Evolutionary conservation across 495 filamentous ascomycete genomes (phyloP).

Genomic region (Recurvomyces mirabilis): DNA sequence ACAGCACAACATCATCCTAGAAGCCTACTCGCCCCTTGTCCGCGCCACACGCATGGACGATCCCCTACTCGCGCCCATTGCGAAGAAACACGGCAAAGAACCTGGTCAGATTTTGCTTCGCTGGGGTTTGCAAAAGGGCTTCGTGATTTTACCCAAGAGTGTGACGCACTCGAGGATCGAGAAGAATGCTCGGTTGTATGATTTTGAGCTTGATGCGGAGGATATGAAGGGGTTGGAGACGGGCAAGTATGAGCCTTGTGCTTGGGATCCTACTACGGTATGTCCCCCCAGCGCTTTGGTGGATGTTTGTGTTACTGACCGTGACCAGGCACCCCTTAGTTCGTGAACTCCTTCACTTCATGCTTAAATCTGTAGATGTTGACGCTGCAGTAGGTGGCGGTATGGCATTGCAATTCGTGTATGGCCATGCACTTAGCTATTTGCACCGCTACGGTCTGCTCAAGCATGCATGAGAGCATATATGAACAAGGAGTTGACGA

Average conservation of each 20-base stretch:
- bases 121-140: conserved; percentile 78
- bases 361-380: not conserved
- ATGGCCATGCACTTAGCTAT: conserved; percentile 11
- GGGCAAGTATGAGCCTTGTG: conserved; percentile 49
- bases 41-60: conserved; percentile 57
- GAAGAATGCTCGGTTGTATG: conserved; percentile 68
- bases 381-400: conserved; percentile 6
- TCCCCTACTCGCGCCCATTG: conserved; percentile 45
- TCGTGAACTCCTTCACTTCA: no score
- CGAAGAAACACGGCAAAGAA: conserved; percentile 60
- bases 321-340: no score
- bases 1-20: conserved; percentile 9
- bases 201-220: conserved; percentile 61
- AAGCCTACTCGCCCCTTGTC: conserved; percentile 69
- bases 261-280: conserved; percentile 66
- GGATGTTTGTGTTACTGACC: no score
- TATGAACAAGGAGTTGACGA: no score
- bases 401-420: conserved; percentile 12
- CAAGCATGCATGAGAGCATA: not conserved
- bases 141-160: conserved; percentile 67
- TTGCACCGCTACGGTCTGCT: not conserved
- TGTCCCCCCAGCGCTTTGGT: no score
- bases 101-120: conserved; percentile 68
- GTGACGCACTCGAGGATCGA: conserved; percentile 54
- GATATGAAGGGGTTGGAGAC: conserved; percentile 47